Evolutionary conservation across 805 yeast species (phyloP), one percentile per base, ranked within the genome.

Genomic region (Kazachstania kunashirensis): DNA sequence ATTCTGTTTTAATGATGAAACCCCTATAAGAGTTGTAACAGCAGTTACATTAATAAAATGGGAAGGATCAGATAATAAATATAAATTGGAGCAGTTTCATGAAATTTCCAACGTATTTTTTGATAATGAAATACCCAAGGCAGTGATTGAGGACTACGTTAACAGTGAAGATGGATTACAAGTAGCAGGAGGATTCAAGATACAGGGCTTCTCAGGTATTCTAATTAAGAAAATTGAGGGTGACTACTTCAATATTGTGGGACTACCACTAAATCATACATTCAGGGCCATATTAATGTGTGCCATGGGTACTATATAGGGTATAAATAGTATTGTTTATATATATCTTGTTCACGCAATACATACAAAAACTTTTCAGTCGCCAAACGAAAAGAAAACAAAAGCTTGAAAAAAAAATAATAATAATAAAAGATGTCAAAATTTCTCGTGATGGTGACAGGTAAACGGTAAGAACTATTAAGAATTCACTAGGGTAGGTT

Each of bases 101-200:
- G 79, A 73, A 31, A 59, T 56, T 19, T 70, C 77, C 0, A 44
- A 45, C 11, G 46, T 73, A 4, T 37, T 47, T 15, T 63, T 74
- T 50, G 73, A 72, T 37, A 44, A 60, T 7, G 39, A 52, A 1
- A 58, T 77, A 11, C 66, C 76, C 1, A 75, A 74, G 45, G 73
- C 66, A n/a, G 64, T 78, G 27, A 50, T 89, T 4, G 51, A 69
- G 18, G 62, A 66, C 12, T 89, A 89, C 55, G 79, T 82, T 9
- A 68, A 67, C 2, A 62, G 77, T 2, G 79, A 70, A 16, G 96
- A 89, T 54, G 97, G 92, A 1, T 38, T 67, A 6, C 70, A 70
- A 33, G 96, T 84, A 1, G 95, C 97, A 2, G 98, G 96, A 5
- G 98, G 98, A 1, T 88, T 84, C 62, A 77, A 77, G 48, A 77